Base-by-base conservation (phyloP, 257 asterid genomes). In the Avicennia marina region DNA sequence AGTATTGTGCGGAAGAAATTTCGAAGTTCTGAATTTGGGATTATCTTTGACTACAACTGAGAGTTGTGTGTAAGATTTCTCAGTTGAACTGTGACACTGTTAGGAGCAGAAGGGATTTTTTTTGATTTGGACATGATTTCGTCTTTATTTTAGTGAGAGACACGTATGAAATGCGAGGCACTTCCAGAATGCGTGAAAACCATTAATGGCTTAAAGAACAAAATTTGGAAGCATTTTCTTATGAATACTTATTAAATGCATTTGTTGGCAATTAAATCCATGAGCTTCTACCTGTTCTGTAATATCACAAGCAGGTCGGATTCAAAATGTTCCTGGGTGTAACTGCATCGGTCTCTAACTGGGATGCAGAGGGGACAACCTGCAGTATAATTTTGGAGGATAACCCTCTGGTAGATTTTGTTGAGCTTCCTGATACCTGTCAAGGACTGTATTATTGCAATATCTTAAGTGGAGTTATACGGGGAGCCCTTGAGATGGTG, bases 401-500 rank as follows among this genome's bases (percentile, higher is more conserved):
- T 59, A 93, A 93, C 74, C 99, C 96, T 17, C 74, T 89, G 60
- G 96, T 89, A 44, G 99, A 93, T 71, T 93, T 93, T 71, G 97
- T 93, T 54, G 99, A 93, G 80, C 95, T 89, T 65, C 98, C 97
- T 43, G 97, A 89, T 64, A 89, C 89, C 45, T 93, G 96, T 66
- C 98, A 93, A 73, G 97, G 99, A 65, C 87, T 93, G 62, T 71
- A 78, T 47, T 93, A 93, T 33, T 89, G 99, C 89, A 93, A 93
- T 69, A 79, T 93, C 62, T 64, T 93, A 44, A 89, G 97, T 72
- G 99, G 97, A 62, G 96, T 93, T 53, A 70, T 93, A 69, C 72
- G 88, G 61, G 99, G 99, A 67, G 94, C 99, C 44, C 75, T 93
- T 49, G 97, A 93, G 81, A 93, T 89, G 99, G 99, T 93, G 62